phyloP scores from a whole-genome alignment of 2,329 filamentous ascomycete genomes.

The Fusarium armeniacum region DNA sequence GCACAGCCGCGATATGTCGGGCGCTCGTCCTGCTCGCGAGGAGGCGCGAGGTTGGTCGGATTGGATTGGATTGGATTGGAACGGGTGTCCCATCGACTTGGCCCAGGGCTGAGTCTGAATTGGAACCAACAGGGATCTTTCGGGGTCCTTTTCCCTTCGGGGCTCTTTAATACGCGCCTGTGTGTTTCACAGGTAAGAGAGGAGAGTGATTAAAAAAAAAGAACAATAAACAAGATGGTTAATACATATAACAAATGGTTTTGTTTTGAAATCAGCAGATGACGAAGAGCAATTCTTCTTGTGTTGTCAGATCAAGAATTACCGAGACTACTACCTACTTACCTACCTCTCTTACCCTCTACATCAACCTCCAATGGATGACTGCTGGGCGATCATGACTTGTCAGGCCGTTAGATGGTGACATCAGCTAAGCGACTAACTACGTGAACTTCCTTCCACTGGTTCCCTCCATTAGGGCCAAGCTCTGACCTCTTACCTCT shows the following conservation, averaged over 20 bases:
- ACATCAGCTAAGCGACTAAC: slow-evolving; percentile 38
- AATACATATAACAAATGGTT: not conserved
- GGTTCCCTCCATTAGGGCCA: slow-evolving; percentile 17
- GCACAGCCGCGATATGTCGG: slow-evolving; percentile 44
- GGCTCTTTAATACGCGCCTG: slow-evolving; percentile 24
- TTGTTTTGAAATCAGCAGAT: slow-evolving; percentile 10
- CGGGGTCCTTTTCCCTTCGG: slow-evolving; percentile 20
- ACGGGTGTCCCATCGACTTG: slow-evolving; percentile 31
- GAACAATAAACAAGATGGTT: slow-evolving; percentile 12
- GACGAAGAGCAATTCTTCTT: not conserved
- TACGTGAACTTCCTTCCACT: slow-evolving; percentile 12
- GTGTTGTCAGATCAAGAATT: slow-evolving; percentile 40
- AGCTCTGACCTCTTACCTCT: not conserved
- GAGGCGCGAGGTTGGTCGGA: slow-evolving; percentile 47
- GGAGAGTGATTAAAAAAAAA: slow-evolving; percentile 10
- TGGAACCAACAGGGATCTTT: slow-evolving; percentile 41
- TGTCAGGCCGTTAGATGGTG: slow-evolving; percentile 37
- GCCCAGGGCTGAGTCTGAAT: slow-evolving; percentile 40
- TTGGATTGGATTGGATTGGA: slow-evolving; percentile 27
- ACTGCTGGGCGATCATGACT: slow-evolving; percentile 21
- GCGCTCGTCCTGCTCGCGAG: slow-evolving; percentile 22
- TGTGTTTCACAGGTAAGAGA: slow-evolving; percentile 27
- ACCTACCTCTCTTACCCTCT: not conserved
- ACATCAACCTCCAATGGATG: not conserved
- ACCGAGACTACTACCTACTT: not conserved